Evolutionary conservation across 2,329 filamentous ascomycete genomes (phyloP).

Genomic region (Daldinia sp.): DNA sequence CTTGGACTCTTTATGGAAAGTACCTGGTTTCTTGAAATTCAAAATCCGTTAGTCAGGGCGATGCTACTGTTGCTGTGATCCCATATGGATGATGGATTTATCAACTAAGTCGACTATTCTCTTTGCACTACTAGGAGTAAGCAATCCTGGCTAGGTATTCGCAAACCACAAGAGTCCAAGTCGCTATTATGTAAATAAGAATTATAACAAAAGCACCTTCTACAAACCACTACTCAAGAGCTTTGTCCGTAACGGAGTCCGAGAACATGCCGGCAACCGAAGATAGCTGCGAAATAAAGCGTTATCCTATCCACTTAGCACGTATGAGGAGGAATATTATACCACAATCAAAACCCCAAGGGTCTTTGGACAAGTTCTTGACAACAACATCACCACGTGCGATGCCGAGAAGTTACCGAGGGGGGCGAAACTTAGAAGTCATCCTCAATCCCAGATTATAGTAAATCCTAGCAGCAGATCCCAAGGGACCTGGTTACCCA

Average conservation of each 20-base stretch:
- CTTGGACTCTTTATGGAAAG: not conserved
- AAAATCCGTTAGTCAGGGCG: not conserved
- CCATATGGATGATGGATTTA: not conserved
- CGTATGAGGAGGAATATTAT: not conserved
- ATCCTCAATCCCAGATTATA: conserved; percentile 7
- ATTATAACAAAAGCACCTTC: not conserved
- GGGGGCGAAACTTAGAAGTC: not conserved
- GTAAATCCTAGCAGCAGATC: conserved; percentile 44
- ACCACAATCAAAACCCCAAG: not conserved
- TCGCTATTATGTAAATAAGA: not conserved
- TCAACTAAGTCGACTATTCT: not conserved
- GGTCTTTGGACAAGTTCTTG: not conserved
- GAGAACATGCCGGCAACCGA: not conserved
- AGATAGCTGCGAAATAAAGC: not conserved
- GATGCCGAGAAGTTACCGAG: conserved; percentile 1
- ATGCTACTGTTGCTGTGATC: not conserved
- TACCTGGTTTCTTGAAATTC: not conserved
- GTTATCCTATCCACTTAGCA: not conserved
- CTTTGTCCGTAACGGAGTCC: not conserved
- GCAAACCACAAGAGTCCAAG: not conserved
- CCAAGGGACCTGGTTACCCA: conserved; percentile 41
- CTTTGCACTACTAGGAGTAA: conserved; percentile 20
- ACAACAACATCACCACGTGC: not conserved
- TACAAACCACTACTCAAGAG: not conserved
- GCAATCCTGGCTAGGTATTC: conserved; percentile 18